Conservation (phyloP, 2,329 filamentous ascomycete species). For the Aspergillus proliferans region DNA sequence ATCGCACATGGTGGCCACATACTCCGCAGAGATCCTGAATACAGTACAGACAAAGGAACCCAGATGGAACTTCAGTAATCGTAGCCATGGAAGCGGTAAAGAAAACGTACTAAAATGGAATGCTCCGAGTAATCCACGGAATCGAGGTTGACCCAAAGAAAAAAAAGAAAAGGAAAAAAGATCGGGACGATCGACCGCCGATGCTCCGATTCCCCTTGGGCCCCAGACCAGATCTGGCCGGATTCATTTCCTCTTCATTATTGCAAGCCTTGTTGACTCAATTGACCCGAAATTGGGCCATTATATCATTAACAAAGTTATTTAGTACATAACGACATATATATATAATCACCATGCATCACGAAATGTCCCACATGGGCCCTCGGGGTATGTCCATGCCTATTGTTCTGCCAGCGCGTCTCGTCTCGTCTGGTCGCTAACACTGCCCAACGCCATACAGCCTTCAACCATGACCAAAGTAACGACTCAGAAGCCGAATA, state of each 20-base stretch:
- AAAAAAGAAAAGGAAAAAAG: not conserved
- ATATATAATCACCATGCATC: slow-evolving; percentile 25
- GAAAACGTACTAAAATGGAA: no score
- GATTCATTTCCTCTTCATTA: not conserved
- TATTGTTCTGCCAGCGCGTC: not conserved
- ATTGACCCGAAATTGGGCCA: no score
- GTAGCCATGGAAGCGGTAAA: no score
- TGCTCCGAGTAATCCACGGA: no score
- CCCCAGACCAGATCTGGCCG: not conserved
- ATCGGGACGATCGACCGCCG: not conserved
- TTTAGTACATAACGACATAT: not conserved
- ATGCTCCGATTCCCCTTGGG: not conserved
- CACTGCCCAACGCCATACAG: slow-evolving; percentile 38
- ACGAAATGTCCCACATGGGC: slow-evolving; percentile 40
- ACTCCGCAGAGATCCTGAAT: no score
- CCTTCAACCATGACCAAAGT: slow-evolving; percentile 67
- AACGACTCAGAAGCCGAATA: slow-evolving; percentile 75
- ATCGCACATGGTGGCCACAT: no score
- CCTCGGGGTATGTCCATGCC: slow-evolving; percentile 25
- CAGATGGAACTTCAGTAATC: no score
- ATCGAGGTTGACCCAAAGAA: no score
- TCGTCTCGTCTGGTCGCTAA: not conserved
- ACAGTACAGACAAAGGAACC: no score
- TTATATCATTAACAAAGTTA: no score
- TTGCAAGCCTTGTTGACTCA: no score